Base-by-base conservation (phyloP, 805 yeast genomes). In the Teunomyces tritomae region DNA sequence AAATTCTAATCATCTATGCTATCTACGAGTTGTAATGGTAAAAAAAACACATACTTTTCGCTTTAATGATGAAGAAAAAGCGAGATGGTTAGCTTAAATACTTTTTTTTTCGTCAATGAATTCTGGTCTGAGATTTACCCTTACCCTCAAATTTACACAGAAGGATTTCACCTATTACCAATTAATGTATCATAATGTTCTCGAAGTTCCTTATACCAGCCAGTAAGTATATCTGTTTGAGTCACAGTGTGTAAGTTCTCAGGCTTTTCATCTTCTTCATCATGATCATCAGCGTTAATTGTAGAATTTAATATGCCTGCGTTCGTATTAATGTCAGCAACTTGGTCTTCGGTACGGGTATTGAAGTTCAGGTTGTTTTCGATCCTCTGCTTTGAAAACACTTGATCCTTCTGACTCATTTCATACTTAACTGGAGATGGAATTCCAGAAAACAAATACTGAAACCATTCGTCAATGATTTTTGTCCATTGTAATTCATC, bases 321-420 rank as follows among this genome's bases (percentile, higher is more conserved):
- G 8, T 44, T 49, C n/a, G 54, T 40, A 40, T 40, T 40, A n/a
- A 33, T 49, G 29, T 41, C 46, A 8, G 44, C 43, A 9, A 37
- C 30, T 8, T 45, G 28, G 20, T 46, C 50, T 4, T 50, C 49
- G 34, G 30, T 45, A 8, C 29, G 35, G 6, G 20, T 28, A 24
- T 41, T 46, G 40, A 20, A 26, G 17, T 43, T 32, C 2, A 24
- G 28, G 9, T 16, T 35, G 17, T 45, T 56, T 39, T 58, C 70
- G 3, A 63, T 63, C 41, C 64, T 53, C 45, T 67, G 71, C 45
- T 66, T 68, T 3, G 62, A 58, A n/a, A 57, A 56, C 13, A 68
- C 59, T 48, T 68, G 73, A 44, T 68, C 74, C 43, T 63, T 68
- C 35, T 69, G 71, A 35, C 72, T 63, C 20, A 70, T 48, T 27